A percentile compares a stretch with the other conserved stretches of the same genome.
These are phyloP conservation scores for Candida pseudoglaebosa DNA, from an alignment of 805 yeast genomes.

Conservation along the genomic window DNA sequence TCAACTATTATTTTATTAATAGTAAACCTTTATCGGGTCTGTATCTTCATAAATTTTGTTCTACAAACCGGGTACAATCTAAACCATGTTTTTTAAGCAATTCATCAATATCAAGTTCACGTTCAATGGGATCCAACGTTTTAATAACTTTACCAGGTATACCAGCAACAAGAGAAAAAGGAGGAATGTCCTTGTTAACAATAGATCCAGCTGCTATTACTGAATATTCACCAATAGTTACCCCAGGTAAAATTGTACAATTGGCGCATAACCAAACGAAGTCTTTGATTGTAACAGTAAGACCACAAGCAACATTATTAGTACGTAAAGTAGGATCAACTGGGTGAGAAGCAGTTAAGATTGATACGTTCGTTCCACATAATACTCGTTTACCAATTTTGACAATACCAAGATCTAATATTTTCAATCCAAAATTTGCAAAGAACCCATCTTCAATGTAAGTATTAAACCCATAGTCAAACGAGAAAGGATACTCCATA, in stretches of 20 bases:
- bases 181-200: constrained; percentile 52
- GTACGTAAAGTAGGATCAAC: constrained; percentile 11
- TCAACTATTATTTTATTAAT: too few relatives aligned
- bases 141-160: constrained; percentile 50
- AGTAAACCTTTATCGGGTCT: too few relatives aligned
- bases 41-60: too few relatives aligned
- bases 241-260: constrained; percentile 12
- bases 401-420: constrained; percentile 12
- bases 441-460: constrained; percentile 11
- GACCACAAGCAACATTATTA: constrained; percentile 8
- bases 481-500: constrained; percentile 11
- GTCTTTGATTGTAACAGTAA: constrained; percentile 11
- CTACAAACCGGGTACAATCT: constrained; percentile 5
- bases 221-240: constrained; percentile 26
- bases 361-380: constrained; percentile 12
- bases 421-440: constrained; percentile 11
- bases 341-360: constrained; percentile 11
- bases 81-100: constrained; percentile 8
- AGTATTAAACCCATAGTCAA: constrained; percentile 13
- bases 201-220: constrained; percentile 66
- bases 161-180: constrained; percentile 54
- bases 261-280: constrained; percentile 12
- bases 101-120: constrained; percentile 7
- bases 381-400: constrained; percentile 11
- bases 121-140: constrained; percentile 10